Evolutionary conservation across 2,329 filamentous ascomycete genomes (phyloP), one percentile per base, ranked within the genome.

Genomic region (Blumeria hordei): DNA sequence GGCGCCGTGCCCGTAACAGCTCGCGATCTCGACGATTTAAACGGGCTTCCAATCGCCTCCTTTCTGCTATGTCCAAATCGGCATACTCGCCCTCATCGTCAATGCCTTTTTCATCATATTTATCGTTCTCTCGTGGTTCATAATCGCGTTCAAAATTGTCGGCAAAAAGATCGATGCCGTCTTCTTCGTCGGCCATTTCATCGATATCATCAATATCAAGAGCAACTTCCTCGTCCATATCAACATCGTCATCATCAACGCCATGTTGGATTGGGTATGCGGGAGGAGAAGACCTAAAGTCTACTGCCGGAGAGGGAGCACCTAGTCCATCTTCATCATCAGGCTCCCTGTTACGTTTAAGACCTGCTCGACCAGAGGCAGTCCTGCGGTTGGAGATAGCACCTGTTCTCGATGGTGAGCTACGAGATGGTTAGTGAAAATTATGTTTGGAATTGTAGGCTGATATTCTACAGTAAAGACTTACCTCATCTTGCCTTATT

Each of bases 311-410:
- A 60, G 77, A 80, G 2, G 77, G 80, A 35, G 71, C 74, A 12
- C 58, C 62, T 10, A 69, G 71, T 34, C 71, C 69, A 12, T 76
- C 73, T 67, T 78, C 74, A 63, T 80, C 75, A 61, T 82, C 80
- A 57, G 74, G 74, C 62, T 83, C 80, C 69, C 80, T 74, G 37
- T 74, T 72, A 62, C 81, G 75, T 68, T 84, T 84, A 58, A 77
- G 73, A 58, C 73, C 69, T 60, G 70, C 74, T 59, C 70, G 62
- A 54, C 69, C 55, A 16, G 55, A 70, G 16, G 69, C 68, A 56
- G 75, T 67, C 54, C 86, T 85, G 61, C 86, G 80, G 69, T 94
- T 94, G 60, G 88, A 88, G 58, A 82, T 80, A 73, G 85, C 83
- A 69, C 81, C 87, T 62, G 80, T 75, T 68, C 83, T 81, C 58